phyloP scores from a whole-genome alignment of 2,329 filamentous ascomycete species.

The Aspergillus ibericus region DNA sequence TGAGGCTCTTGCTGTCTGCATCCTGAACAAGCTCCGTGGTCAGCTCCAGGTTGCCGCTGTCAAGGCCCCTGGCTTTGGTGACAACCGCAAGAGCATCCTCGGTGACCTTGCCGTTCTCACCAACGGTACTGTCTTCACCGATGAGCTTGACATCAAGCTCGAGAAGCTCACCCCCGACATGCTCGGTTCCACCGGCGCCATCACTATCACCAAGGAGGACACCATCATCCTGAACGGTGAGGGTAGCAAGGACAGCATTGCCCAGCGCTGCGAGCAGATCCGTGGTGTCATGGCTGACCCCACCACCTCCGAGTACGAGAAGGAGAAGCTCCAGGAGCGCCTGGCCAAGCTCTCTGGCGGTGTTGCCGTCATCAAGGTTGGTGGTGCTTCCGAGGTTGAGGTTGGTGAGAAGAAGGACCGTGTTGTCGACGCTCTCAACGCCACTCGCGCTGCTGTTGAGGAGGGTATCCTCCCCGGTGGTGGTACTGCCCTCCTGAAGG shows the following conservation, averaged over 20 bases:
- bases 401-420: slow-evolving; percentile 99
- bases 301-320: slow-evolving; percentile 97
- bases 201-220: slow-evolving; percentile 99
- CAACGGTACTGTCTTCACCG: slow-evolving; percentile 95
- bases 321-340: slow-evolving; percentile 99
- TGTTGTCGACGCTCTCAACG: slow-evolving; percentile 97
- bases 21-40: slow-evolving; percentile 99
- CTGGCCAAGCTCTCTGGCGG: slow-evolving; percentile 98
- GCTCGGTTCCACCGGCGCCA: slow-evolving; percentile 94
- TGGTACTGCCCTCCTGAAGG: slow-evolving; percentile 97
- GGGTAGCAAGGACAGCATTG: slow-evolving; percentile 87
- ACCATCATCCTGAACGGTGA: slow-evolving; percentile 98
- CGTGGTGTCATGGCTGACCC: slow-evolving; percentile 94
- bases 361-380: slow-evolving; percentile 99
- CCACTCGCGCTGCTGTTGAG: slow-evolving; percentile 96
- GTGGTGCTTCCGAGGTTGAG: slow-evolving; percentile 95
- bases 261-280: slow-evolving; percentile 98
- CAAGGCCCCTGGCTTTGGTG: slow-evolving; percentile 98
- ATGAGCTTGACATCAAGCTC: slow-evolving; percentile 98
- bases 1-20: slow-evolving; percentile 97
- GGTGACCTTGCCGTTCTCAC: slow-evolving; percentile 94
- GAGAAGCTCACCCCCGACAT: slow-evolving; percentile 96
- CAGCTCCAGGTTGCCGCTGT: slow-evolving; percentile 98
- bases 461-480: slow-evolving; percentile 98
- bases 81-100: slow-evolving; percentile 99